These are phyloP conservation scores for Trichosanthes cucumerina DNA, from an alignment of 306 rosid species.

Conservation along the genomic window DNA sequence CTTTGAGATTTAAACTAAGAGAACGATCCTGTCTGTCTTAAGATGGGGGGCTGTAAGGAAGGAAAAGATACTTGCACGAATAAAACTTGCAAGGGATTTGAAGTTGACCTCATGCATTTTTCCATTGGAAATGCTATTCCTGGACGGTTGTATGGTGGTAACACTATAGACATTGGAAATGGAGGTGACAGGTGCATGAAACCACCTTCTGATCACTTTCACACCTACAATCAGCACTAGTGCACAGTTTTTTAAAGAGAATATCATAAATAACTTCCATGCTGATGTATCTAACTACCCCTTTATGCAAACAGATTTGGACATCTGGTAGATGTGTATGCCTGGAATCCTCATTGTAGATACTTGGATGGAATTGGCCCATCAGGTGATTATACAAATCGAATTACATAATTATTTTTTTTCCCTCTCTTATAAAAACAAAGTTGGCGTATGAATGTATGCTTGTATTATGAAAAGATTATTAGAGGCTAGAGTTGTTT, in stretches of 20 bases:
- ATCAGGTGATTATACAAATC: slow-evolving; percentile 28
- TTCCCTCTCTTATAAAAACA: background rate
- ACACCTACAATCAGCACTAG: slow-evolving; percentile 5
- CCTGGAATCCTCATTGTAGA: slow-evolving; percentile 94
- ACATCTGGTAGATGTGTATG: slow-evolving; percentile 79
- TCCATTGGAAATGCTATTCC: slow-evolving; percentile 90
- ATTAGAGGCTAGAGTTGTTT: background rate
- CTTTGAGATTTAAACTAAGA: slow-evolving; percentile 13
- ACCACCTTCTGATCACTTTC: background rate
- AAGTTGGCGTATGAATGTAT: background rate
- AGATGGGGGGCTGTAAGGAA: slow-evolving; percentile 96
- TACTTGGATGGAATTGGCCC: slow-evolving; percentile 83
- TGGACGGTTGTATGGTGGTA: slow-evolving; percentile 85
- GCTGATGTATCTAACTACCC: background rate
- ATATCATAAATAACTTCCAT: background rate
- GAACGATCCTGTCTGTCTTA: slow-evolving; percentile 14
- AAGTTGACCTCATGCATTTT: slow-evolving; percentile 95
- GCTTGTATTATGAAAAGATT: background rate
- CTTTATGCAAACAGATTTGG: slow-evolving; percentile 53
- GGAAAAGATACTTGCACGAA: slow-evolving; percentile 54
- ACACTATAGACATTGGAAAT: slow-evolving; percentile 61
- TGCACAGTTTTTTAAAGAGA: slow-evolving; percentile 6
- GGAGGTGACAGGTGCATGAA: slow-evolving; percentile 73
- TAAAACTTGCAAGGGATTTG: slow-evolving; percentile 85
- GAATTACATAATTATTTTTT: background rate